phyloP scores from a whole-genome alignment of 306 rosid species.

The Prunus persica region Prunus_persica_NCBIv2 NC_034014.1:6363001-6363500 shows the following conservation, averaged over 20 bases:
- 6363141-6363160: not conserved
- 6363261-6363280: too few species aligned
- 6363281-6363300: slow-evolving; percentile 53
- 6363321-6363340: slow-evolving; percentile 98
- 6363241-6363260: not conserved
- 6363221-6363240: not conserved
- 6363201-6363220: not conserved
- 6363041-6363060: too few species aligned
- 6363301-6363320: slow-evolving; percentile 96
- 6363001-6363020: not conserved
- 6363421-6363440: slow-evolving; percentile 31
- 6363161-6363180: not conserved
- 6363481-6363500: slow-evolving; percentile 12
- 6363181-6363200: not conserved
- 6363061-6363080: not conserved
- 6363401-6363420: slow-evolving; percentile 57
- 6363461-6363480: not conserved
- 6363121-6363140: not conserved
- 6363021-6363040: not conserved
- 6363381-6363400: slow-evolving; percentile 96
- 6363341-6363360: slow-evolving; percentile 96
- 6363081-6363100: not conserved
- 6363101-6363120: not conserved
- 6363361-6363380: slow-evolving; percentile 93
- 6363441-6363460: slow-evolving; percentile 21